A percentile compares a stretch with the other conserved stretches of the same genome.
phyloP scores from a whole-genome alignment of 305 asterid species.

The Fraxinus nigra region DNA sequence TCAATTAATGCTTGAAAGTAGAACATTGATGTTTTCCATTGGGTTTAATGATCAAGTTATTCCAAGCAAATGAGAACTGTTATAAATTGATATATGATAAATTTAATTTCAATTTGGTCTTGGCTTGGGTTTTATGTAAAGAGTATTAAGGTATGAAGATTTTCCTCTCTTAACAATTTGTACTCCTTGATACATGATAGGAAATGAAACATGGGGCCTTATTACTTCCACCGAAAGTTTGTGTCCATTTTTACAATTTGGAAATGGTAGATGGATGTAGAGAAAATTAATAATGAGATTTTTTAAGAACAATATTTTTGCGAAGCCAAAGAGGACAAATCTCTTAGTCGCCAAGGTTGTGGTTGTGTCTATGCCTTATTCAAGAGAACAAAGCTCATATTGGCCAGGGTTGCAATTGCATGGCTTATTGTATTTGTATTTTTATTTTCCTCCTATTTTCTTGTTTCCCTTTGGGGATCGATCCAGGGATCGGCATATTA shows the following conservation, averaged over 20 bases:
- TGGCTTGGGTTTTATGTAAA: neutral
- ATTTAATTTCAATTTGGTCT: neutral
- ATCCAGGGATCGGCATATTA: neutral
- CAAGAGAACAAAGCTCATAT: neutral
- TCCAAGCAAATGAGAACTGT: neutral
- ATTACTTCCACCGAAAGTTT: neutral
- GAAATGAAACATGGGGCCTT: neutral
- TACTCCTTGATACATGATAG: neutral
- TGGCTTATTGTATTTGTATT: neutral
- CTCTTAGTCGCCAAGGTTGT: neutral
- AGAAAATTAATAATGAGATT: neutral
- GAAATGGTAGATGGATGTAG: neutral
- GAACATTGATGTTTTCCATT: neutral
- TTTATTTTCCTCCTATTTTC: neutral
- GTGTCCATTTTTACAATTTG: neutral
- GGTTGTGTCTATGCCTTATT: neutral
- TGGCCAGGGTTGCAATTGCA: neutral
- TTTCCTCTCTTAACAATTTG: neutral
- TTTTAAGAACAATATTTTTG: neutral
- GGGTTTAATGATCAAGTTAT: neutral
- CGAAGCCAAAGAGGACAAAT: neutral
- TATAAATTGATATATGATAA: neutral
- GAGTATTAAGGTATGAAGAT: neutral
- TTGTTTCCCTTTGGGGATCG: neutral
- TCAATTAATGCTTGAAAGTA: neutral